Conservation (phyloP, 83 land plant genomes). For the Diphasiastrum complanatum region DNA sequence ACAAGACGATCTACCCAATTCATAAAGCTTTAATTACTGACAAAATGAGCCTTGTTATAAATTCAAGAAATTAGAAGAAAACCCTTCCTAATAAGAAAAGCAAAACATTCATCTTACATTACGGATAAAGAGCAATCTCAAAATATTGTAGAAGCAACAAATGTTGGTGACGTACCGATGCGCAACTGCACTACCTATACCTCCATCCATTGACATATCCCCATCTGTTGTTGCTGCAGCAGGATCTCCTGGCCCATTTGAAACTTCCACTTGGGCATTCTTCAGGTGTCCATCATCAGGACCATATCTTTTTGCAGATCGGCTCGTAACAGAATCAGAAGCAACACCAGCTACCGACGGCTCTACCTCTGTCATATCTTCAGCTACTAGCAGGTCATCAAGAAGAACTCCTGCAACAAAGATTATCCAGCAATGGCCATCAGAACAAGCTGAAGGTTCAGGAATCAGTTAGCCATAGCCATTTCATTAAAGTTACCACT, state of each 20-base stretch:
- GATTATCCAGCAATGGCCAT: too few relatives aligned
- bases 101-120: too few relatives aligned
- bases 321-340: constrained; percentile 23
- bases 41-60: too few relatives aligned
- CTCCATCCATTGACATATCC: constrained; percentile 36
- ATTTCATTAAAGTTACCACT: too few relatives aligned
- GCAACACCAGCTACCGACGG: constrained; percentile 27
- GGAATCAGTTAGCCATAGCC: too few relatives aligned
- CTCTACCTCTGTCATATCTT: constrained; percentile 42
- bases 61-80: too few relatives aligned
- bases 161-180: constrained; percentile 18
- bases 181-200: constrained; percentile 33
- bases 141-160: neutral
- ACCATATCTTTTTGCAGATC: constrained; percentile 13
- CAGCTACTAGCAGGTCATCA: constrained; percentile 48
- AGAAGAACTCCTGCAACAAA: constrained; percentile 41
- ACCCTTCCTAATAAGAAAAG: too few relatives aligned
- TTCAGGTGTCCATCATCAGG: constrained; percentile 8
- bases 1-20: too few relatives aligned
- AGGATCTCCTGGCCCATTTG: constrained; percentile 31
- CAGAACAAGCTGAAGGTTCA: too few relatives aligned
- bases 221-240: constrained; percentile 40
- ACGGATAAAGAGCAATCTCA: neutral
- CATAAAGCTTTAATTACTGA: too few relatives aligned
- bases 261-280: constrained; percentile 5